A percentile compares a stretch with the other conserved stretches of the same genome.
Evolutionary conservation across 805 yeast species (phyloP).

Genomic region (Candida awuae): DNA sequence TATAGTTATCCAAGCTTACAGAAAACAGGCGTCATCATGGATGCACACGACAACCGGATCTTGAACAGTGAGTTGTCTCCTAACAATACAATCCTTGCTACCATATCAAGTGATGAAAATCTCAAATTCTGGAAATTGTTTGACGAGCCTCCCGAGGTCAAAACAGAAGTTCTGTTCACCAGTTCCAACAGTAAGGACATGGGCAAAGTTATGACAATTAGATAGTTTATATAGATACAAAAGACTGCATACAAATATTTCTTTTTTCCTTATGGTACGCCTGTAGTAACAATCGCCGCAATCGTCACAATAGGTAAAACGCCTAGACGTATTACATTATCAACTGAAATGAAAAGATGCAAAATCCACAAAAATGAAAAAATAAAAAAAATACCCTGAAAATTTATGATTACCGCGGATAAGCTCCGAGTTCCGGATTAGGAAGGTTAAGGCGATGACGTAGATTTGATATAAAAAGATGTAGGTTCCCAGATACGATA

Average conservation of each 20-base stretch:
- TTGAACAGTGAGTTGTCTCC: constrained; percentile 80
- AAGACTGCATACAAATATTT: too few relatives aligned
- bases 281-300: too few relatives aligned
- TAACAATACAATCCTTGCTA: constrained; percentile 82
- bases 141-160: constrained; percentile 34
- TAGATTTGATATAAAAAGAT: neutral
- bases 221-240: too few relatives aligned
- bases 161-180: constrained; percentile 20
- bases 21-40: constrained; percentile 76
- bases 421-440: constrained; percentile 1
- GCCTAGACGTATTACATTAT: too few relatives aligned
- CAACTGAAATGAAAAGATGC: too few relatives aligned
- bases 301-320: too few relatives aligned
- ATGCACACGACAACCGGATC: constrained; percentile 87
- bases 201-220: constrained; percentile 44
- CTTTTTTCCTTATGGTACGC: too few relatives aligned
- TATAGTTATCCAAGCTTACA: constrained; percentile 82
- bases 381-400: too few relatives aligned
- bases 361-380: too few relatives aligned
- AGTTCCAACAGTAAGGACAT: constrained; percentile 38
- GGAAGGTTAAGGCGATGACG: constrained; percentile 6
- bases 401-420: neutral
- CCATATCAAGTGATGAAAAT: constrained; percentile 95
- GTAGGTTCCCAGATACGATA: too few relatives aligned
- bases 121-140: constrained; percentile 90